Evolutionary conservation across 345 rosid species (phyloP).

Genomic region (Hibiscus trionum): DNA sequence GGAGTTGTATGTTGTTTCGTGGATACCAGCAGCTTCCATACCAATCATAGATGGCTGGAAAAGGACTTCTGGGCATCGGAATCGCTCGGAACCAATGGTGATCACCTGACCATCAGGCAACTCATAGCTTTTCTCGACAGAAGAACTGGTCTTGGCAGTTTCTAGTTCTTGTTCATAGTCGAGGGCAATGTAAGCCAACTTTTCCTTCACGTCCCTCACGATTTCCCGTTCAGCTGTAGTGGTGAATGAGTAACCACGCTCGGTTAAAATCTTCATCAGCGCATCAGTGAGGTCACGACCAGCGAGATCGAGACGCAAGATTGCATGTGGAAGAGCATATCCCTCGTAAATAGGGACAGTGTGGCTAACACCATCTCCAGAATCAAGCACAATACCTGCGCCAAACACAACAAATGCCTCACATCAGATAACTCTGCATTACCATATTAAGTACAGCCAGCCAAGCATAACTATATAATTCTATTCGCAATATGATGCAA

Average conservation of each 20-base stretch:
- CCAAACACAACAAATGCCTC: neutral
- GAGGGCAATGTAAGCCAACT: conserved; percentile 4
- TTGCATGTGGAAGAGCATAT: conserved; percentile 8
- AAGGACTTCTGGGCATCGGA: conserved; percentile 8
- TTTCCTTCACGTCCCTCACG: conserved; percentile 7
- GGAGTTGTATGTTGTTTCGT: conserved; percentile 9
- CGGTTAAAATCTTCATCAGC: conserved; percentile 2
- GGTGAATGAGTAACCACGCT: conserved; percentile 7
- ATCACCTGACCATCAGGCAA: conserved; percentile 5
- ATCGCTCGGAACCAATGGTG: conserved; percentile 1
- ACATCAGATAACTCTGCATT: neutral
- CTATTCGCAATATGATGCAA: neutral
- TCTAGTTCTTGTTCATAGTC: conserved; percentile 7
- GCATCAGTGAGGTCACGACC: conserved; percentile 7
- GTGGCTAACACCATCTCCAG: conserved; percentile 11
- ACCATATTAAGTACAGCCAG: neutral
- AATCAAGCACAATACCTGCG: conserved; percentile 7
- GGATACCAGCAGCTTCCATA: conserved; percentile 10
- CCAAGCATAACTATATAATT: neutral
- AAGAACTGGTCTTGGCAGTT: neutral
- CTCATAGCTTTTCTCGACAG: conserved; percentile 1
- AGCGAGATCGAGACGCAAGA: conserved; percentile 1
- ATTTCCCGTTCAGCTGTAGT: conserved; percentile 6
- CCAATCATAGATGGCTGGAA: conserved; percentile 4
- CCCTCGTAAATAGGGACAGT: conserved; percentile 7